These are phyloP conservation scores for Microstroma glucosiphilum DNA, from an alignment of 1,284 basidiomycete species.

Conservation along the genomic window DNA sequence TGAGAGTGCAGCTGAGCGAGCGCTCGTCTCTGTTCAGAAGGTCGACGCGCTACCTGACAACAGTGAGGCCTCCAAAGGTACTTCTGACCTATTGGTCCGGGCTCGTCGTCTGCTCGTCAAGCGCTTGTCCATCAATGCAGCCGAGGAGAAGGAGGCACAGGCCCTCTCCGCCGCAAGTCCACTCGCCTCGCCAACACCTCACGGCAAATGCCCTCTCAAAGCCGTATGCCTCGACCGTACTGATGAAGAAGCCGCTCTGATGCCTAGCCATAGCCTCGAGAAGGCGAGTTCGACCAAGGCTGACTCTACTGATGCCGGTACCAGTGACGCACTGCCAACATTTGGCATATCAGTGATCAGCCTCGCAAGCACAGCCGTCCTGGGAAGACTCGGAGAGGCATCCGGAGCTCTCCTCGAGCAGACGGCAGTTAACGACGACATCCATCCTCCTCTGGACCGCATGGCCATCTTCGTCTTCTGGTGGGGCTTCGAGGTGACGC, in stretches of 20 bases:
- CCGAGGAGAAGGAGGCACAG: constrained; percentile 4
- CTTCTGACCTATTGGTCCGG: too few species aligned
- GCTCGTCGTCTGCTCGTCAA: too few species aligned
- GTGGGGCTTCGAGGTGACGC: constrained; percentile 47
- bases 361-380: constrained; percentile 22
- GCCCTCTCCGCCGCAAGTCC: neutral
- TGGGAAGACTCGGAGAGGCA: constrained; percentile 30
- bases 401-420: constrained; percentile 28
- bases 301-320: constrained; percentile 8
- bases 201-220: neutral
- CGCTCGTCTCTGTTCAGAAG: too few species aligned
- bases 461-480: constrained; percentile 45
- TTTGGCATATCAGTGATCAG: neutral
- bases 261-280: neutral
- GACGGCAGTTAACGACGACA: constrained; percentile 14
- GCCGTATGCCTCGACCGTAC: neutral
- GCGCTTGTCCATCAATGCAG: neutral
- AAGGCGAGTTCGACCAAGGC: constrained; percentile 8
- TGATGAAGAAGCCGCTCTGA: neutral
- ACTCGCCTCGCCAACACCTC: neutral
- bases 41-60: too few species aligned
- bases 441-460: constrained; percentile 37
- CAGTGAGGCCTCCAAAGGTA: too few species aligned
- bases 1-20: too few species aligned
- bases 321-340: neutral